Percentiles rank a stretch among this genome's conserved stretches.
phyloP scores from a whole-genome alignment of 1,284 basidiomycete genomes.

The Cerioporus squamosus region DNA sequence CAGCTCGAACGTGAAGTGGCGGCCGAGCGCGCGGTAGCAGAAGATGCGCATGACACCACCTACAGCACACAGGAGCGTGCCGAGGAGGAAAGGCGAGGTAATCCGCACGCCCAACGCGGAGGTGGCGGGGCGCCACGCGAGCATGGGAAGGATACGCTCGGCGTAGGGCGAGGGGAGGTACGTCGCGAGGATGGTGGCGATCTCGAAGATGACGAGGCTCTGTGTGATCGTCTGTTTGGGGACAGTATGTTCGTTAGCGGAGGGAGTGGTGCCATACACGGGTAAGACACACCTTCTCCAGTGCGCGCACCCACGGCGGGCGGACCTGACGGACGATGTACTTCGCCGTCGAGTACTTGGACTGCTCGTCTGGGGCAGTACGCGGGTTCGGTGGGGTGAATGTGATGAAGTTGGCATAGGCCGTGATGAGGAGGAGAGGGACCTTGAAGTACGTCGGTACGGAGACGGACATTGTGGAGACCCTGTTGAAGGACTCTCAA shows the following conservation, averaged over 20 bases:
- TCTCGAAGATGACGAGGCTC: slow-evolving; percentile 15
- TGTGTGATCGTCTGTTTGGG: slow-evolving; percentile 16
- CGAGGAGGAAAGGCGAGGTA: slow-evolving; percentile 20
- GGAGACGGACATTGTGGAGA: not conserved
- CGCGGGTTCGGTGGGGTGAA: slow-evolving; percentile 21
- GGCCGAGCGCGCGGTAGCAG: slow-evolving; percentile 27
- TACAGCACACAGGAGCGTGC: slow-evolving; percentile 14
- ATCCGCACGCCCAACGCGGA: slow-evolving; percentile 17
- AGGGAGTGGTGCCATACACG: too few species aligned
- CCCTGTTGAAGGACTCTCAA: not conserved
- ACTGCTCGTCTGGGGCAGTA: slow-evolving; percentile 13
- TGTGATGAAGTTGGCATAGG: slow-evolving; percentile 20
- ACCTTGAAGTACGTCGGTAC: slow-evolving; percentile 8
- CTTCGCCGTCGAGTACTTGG: slow-evolving; percentile 17
- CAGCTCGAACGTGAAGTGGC: slow-evolving; percentile 32
- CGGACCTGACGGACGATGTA: slow-evolving; percentile 20
- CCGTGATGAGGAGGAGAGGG: slow-evolving; percentile 16
- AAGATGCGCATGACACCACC: slow-evolving; percentile 23
- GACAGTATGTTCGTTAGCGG: not conserved
- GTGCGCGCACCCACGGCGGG: slow-evolving; percentile 20
- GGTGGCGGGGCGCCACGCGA: slow-evolving; percentile 10
- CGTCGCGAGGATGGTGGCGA: slow-evolving; percentile 16
- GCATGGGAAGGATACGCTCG: slow-evolving; percentile 5
- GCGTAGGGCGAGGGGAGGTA: slow-evolving; percentile 2
- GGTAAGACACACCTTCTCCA: slow-evolving; percentile 11